These are phyloP conservation scores for Blastobotrys mokoenaii DNA, from an alignment of 805 yeast genomes.

Conservation along the genomic window DNA sequence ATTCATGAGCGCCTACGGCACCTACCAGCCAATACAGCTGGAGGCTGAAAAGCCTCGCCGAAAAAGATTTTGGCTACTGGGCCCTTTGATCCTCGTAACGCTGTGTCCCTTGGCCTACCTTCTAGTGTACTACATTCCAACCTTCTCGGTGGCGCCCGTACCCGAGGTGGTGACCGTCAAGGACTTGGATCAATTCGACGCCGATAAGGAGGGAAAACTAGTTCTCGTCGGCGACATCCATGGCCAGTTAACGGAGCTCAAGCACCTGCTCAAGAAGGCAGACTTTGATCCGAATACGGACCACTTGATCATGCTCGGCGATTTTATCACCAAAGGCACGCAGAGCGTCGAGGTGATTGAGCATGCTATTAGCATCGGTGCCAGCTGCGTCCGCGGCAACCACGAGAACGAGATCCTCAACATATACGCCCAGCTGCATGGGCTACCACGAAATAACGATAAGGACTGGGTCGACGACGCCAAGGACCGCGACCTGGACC, in stretches of 20 bases:
- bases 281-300: conserved; percentile 37
- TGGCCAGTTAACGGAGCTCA: conserved; percentile 57
- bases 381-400: conserved; percentile 79
- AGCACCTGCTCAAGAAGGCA: conserved; percentile 42
- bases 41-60: background rate
- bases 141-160: conserved; percentile 10
- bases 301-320: conserved; percentile 68
- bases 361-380: conserved; percentile 46
- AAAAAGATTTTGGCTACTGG: background rate
- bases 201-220: conserved; percentile 33
- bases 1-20: background rate
- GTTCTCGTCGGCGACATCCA: conserved; percentile 83
- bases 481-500: conserved; percentile 12
- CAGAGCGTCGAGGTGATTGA: conserved; percentile 63
- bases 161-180: conserved; percentile 16
- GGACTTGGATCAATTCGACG: conserved; percentile 4
- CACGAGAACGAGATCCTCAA: conserved; percentile 71
- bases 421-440: conserved; percentile 55
- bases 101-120: conserved; percentile 9
- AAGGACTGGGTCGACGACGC: background rate
- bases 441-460: conserved; percentile 26
- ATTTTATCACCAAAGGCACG: conserved; percentile 78
- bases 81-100: background rate
- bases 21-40: background rate
- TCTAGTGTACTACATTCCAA: conserved; percentile 14